Percentiles rank a stretch among this genome's conserved stretches.
phyloP scores from a whole-genome alignment of 306 rosid species.

The Acacia crassicarpa region DNA sequence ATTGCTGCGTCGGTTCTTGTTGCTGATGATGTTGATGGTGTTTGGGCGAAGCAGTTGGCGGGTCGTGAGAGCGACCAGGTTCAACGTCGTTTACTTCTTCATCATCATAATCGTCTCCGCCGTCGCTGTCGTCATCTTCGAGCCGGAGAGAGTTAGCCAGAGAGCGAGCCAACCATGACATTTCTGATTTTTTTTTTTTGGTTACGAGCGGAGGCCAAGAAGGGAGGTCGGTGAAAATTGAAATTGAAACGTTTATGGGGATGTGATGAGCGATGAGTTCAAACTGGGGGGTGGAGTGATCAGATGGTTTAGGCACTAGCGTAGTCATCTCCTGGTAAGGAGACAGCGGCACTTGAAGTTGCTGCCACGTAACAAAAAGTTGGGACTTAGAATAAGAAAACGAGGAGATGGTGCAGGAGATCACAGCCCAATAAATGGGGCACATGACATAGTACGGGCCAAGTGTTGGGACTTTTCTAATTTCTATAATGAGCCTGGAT shows the following conservation, averaged over 20 bases:
- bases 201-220: not conserved
- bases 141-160: conserved; percentile 71
- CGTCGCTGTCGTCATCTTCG: conserved; percentile 33
- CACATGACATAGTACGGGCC: conserved; percentile 28
- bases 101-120: not conserved
- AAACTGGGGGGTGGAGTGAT: not conserved
- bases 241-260: not conserved
- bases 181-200: not conserved
- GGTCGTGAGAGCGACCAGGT: conserved; percentile 16
- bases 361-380: not conserved
- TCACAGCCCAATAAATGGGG: not conserved
- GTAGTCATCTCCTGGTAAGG: not conserved
- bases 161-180: conserved; percentile 96
- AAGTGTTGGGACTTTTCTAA: conserved; percentile 74
- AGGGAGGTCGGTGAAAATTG: not conserved
- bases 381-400: not conserved
- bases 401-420: not conserved
- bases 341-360: not conserved
- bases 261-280: not conserved
- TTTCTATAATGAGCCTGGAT: too few species aligned
- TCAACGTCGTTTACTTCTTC: conserved; percentile 44
- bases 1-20: conserved; percentile 18
- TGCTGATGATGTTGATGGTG: not conserved
- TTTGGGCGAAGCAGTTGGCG: conserved; percentile 37
- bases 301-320: not conserved